These are phyloP conservation scores for Neurospora sp. DNA, from an alignment of 495 filamentous ascomycete genomes.

Conservation along the genomic window DNA sequence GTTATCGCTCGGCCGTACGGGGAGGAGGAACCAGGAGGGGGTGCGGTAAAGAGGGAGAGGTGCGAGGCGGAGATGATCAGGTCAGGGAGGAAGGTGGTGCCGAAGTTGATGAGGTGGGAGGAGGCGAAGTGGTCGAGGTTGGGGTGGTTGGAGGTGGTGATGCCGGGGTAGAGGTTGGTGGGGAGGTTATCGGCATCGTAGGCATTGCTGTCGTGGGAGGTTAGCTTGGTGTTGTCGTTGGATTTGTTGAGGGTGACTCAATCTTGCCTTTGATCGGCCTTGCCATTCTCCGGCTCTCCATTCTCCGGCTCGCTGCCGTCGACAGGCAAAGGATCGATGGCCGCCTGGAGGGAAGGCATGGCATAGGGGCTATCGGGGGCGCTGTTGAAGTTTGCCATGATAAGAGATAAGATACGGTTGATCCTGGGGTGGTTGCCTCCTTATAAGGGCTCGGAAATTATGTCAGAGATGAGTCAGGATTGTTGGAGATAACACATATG, in stretches of 20 bases:
- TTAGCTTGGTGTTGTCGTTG: not conserved
- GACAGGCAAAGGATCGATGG: not conserved
- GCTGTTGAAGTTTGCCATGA: not conserved
- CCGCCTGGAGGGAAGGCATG: not conserved
- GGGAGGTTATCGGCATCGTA: not conserved
- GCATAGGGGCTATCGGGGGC: not conserved
- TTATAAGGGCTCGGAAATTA: not conserved
- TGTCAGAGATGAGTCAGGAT: no score
- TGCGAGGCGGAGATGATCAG: slow-evolving; percentile 14
- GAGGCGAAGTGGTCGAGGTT: slow-evolving; percentile 7
- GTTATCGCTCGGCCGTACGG: slow-evolving; percentile 27
- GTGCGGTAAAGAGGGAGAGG: slow-evolving; percentile 16
- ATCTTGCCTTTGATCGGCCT: not conserved
- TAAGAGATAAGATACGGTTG: no score
- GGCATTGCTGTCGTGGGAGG: not conserved
- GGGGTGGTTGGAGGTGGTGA: not conserved
- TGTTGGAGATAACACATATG: no score
- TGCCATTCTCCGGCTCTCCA: not conserved
- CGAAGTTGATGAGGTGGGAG: slow-evolving; percentile 17
- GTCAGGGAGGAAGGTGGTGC: slow-evolving; percentile 15
- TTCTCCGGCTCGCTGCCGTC: not conserved
- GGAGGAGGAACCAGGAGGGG: not conserved
- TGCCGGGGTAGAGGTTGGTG: slow-evolving; percentile 2
- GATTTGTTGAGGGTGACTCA: not conserved
- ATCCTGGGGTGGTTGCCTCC: not conserved